These are phyloP conservation scores for Vitis rupestris DNA, from an alignment of 164 flowering plant species.

Conservation along the genomic window DNA sequence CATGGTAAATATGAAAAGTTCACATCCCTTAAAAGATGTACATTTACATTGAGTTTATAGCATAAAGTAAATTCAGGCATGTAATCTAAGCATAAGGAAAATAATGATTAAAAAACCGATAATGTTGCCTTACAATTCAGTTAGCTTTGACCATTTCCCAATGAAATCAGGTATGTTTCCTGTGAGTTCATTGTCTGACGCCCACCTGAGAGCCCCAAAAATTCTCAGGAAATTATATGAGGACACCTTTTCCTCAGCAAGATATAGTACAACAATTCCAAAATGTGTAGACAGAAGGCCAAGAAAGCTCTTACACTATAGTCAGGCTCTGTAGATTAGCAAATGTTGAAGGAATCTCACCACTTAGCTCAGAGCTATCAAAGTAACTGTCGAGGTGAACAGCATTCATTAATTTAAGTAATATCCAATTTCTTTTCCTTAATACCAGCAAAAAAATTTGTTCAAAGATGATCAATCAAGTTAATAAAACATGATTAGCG, in stretches of 20 bases:
- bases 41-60: too few species aligned
- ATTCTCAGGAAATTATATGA: not conserved
- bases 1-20: too few species aligned
- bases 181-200: constrained; percentile 56
- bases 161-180: constrained; percentile 77
- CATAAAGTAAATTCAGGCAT: too few species aligned
- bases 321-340: constrained; percentile 31
- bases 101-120: too few species aligned
- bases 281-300: too few species aligned
- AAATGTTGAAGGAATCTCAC: constrained; percentile 51
- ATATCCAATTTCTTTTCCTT: too few species aligned
- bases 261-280: too few species aligned
- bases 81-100: too few species aligned
- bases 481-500: too few species aligned
- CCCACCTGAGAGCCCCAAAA: constrained; percentile 50
- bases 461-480: too few species aligned
- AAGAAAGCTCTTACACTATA: constrained; percentile 23
- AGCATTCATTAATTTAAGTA: not conserved
- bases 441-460: too few species aligned
- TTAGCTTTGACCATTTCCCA: constrained; percentile 61
- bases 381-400: constrained; percentile 33
- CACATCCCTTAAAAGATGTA: too few species aligned
- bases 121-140: constrained; percentile 37
- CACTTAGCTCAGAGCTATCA: constrained; percentile 52
- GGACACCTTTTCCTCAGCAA: not conserved